Evolutionary conservation across 2,329 filamentous ascomycete genomes (phyloP).

Genomic region (Albophoma yamanashiensis): DNA sequence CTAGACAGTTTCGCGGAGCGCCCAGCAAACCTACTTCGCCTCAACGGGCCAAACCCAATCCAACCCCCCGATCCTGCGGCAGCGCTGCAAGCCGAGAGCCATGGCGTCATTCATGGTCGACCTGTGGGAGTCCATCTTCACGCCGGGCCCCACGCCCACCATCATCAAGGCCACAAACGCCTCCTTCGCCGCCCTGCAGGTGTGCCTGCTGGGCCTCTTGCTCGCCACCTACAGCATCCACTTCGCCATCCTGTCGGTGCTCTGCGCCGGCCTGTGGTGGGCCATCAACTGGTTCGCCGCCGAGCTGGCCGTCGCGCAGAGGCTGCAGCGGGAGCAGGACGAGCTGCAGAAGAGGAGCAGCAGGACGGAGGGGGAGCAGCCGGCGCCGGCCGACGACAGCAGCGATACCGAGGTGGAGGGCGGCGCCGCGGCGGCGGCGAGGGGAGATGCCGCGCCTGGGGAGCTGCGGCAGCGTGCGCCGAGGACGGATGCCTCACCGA

Average conservation of each 20-base stretch:
- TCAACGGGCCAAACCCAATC: background rate
- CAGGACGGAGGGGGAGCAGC: constrained; percentile 1
- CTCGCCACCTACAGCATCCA: constrained; percentile 78
- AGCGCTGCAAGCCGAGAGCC: background rate
- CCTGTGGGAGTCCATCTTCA: constrained; percentile 90
- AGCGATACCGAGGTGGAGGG: constrained; percentile 36
- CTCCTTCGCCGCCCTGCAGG: constrained; percentile 76
- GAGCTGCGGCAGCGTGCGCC: constrained; percentile 38
- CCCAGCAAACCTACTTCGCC: background rate
- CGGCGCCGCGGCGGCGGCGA: constrained; percentile 10
- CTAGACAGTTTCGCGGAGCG: background rate
- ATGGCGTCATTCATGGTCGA: constrained; percentile 59
- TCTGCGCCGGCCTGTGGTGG: constrained; percentile 80
- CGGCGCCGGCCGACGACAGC: constrained; percentile 17
- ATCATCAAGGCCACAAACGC: constrained; percentile 84
- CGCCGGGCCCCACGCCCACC: constrained; percentile 77
- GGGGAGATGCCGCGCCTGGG: constrained; percentile 30
- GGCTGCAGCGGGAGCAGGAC: constrained; percentile 19
- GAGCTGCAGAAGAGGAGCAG: constrained; percentile 8
- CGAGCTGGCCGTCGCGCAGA: constrained; percentile 40
- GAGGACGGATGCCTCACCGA: constrained; percentile 14
- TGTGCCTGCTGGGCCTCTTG: constrained; percentile 66
- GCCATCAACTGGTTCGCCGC: constrained; percentile 94
- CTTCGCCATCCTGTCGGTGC: constrained; percentile 69
- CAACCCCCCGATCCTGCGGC: background rate